phyloP scores from a whole-genome alignment of 1,284 basidiomycete species.

The Porogramme epimiltina region DNA sequence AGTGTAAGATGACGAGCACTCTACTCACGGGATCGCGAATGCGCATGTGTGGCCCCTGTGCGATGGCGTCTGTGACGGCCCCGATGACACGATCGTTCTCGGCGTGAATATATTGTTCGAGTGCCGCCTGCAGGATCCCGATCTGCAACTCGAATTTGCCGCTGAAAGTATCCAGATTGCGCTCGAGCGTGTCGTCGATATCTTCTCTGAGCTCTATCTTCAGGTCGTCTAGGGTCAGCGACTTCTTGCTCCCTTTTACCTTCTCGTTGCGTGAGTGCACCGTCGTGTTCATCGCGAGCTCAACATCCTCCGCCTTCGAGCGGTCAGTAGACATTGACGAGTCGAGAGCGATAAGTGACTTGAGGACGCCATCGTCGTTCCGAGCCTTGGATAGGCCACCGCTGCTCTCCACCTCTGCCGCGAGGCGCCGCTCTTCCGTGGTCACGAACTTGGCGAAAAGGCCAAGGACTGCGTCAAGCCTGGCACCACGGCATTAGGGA shows the following conservation, averaged over 20 bases:
- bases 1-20: neutral
- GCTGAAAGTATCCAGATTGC: conserved; percentile 26
- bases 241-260: neutral
- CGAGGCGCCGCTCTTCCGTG: conserved; percentile 7
- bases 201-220: conserved; percentile 24
- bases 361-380: conserved; percentile 17
- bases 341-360: conserved; percentile 15
- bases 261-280: no score
- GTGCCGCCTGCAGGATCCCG: conserved; percentile 21
- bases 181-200: conserved; percentile 22
- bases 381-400: conserved; percentile 5
- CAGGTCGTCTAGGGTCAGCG: conserved; percentile 7
- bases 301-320: no score
- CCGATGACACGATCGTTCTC: conserved; percentile 27
- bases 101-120: conserved; percentile 17
- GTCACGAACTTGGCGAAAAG: neutral
- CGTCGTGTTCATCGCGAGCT: no score
- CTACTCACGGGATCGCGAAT: conserved; percentile 25
- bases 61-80: conserved; percentile 18
- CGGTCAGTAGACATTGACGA: neutral
- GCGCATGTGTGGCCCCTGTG: conserved; percentile 25
- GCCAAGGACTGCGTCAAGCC: no score
- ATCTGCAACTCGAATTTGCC: conserved; percentile 32
- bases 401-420: conserved; percentile 34
- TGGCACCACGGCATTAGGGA: no score